Conservation (phyloP, 2,329 filamentous ascomycete genomes). For the Fusarium phyllophilum region DNA sequence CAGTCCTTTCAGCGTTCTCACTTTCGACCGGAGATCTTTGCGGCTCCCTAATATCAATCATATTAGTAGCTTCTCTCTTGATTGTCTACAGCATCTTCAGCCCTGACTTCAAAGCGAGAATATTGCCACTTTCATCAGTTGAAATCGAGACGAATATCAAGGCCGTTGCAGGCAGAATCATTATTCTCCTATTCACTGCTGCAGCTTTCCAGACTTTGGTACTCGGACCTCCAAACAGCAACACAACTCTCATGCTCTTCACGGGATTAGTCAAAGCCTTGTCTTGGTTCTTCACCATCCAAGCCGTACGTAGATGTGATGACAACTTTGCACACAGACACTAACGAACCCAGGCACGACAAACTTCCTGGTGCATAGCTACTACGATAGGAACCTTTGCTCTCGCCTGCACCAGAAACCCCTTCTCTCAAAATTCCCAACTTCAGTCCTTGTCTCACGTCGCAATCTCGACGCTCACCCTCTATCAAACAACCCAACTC, state of each 20-base stretch:
- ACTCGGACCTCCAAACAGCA: slow-evolving; percentile 39
- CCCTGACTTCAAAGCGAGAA: background rate
- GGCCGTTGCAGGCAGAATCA: slow-evolving; percentile 39
- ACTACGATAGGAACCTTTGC: slow-evolving; percentile 47
- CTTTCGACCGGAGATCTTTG: slow-evolving; percentile 45
- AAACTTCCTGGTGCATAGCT: slow-evolving; percentile 48
- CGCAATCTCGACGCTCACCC: slow-evolving; percentile 43
- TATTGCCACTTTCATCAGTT: background rate
- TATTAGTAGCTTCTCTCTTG: slow-evolving; percentile 45
- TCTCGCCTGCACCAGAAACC: slow-evolving; percentile 45
- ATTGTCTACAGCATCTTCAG: slow-evolving; percentile 44
- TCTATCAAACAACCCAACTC: slow-evolving; percentile 46
- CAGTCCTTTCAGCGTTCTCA: slow-evolving; percentile 14
- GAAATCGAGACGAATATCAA: slow-evolving; percentile 42
- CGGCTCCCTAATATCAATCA: slow-evolving; percentile 35
- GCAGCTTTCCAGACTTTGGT: slow-evolving; percentile 31
- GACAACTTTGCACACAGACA: fast-evolving
- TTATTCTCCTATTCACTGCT: slow-evolving; percentile 23
- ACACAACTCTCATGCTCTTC: slow-evolving; percentile 21
- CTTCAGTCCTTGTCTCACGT: slow-evolving; percentile 42
- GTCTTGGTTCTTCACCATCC: slow-evolving; percentile 50
- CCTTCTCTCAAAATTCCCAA: slow-evolving; percentile 43
- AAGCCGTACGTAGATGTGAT: slow-evolving; percentile 46
- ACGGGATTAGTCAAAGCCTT: slow-evolving; percentile 47
- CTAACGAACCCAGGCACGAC: slow-evolving; percentile 39